Evolutionary conservation across 2,329 filamentous ascomycete genomes (phyloP).

Genomic region (Stagonosporopsis tanaceti): DNA sequence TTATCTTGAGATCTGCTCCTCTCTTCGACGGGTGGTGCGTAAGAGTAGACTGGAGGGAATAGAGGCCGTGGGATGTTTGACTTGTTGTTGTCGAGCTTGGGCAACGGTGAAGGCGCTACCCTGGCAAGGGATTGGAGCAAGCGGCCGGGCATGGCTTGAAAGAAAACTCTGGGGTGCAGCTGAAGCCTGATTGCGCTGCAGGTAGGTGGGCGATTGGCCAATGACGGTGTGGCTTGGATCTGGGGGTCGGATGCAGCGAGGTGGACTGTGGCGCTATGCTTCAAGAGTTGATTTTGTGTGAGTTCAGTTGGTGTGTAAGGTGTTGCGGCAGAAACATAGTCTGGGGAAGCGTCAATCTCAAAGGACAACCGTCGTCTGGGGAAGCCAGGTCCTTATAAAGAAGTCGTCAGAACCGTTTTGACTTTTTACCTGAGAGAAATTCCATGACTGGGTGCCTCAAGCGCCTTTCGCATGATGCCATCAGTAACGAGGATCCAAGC

Average conservation of each 20-base stretch:
- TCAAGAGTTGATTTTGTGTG: conserved; percentile 47
- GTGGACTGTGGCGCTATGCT: conserved; percentile 18
- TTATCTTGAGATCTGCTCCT: conserved; percentile 45
- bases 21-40: conserved; percentile 42
- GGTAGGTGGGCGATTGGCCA: conserved; percentile 28
- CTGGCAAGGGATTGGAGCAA: conserved; percentile 45
- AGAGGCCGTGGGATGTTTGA: conserved; percentile 29
- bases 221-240: conserved; percentile 24
- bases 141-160: conserved; percentile 47
- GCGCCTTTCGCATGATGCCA: conserved; percentile 38
- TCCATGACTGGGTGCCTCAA: conserved; percentile 38
- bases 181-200: conserved; percentile 15
- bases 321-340: conserved; percentile 46
- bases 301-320: conserved; percentile 42
- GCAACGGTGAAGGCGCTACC: conserved; percentile 43
- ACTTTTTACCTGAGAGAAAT: conserved; percentile 45
- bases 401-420: conserved; percentile 20
- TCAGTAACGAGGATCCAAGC: conserved; percentile 36
- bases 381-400: conserved; percentile 35
- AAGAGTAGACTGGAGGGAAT: conserved; percentile 47
- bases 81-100: conserved; percentile 38
- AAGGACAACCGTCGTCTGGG: conserved; percentile 17
- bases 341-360: conserved; percentile 20
- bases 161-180: conserved; percentile 42
- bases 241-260: conserved; percentile 29